phyloP scores from a whole-genome alignment of 768 basidiomycete genomes.

The Mycena metata region DNA sequence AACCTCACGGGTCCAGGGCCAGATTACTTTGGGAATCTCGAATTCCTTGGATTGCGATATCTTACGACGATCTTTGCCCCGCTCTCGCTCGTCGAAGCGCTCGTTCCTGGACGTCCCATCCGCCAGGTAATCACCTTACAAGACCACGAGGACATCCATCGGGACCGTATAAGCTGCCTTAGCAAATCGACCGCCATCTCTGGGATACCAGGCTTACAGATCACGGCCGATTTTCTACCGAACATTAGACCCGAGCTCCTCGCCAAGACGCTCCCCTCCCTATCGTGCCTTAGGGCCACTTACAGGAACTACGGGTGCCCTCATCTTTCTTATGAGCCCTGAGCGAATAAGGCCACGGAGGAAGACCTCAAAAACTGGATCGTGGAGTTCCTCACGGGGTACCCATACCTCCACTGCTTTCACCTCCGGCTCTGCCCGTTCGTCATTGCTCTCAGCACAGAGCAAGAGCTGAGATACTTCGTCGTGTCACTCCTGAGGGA shows the following conservation, averaged over 20 bases:
- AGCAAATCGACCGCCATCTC: neutral
- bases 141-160: neutral
- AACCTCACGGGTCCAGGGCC: neutral
- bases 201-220: conserved; percentile 1
- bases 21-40: conserved; percentile 1
- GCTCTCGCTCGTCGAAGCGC: conserved; percentile 15
- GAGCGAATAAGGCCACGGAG: neutral
- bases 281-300: conserved; percentile 4
- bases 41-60: conserved; percentile 8
- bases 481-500: no score
- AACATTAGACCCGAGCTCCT: conserved; percentile 11
- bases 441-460: neutral
- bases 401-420: conserved; percentile 13
- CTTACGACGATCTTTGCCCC: conserved; percentile 5
- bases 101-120: conserved; percentile 18
- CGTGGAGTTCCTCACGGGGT: neutral
- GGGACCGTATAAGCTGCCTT: conserved; percentile 7
- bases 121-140: conserved; percentile 12
- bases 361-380: neutral
- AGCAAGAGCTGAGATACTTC: conserved; percentile 14
- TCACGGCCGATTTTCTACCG: neutral
- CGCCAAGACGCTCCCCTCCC: conserved; percentile 6
- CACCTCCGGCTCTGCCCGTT: neutral
- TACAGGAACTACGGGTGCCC: neutral
- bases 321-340: neutral